Evolutionary conservation across 2,329 filamentous ascomycete species (phyloP), one percentile per base, ranked within the genome.

Genomic region (Exophiala lecanii-corni): DNA sequence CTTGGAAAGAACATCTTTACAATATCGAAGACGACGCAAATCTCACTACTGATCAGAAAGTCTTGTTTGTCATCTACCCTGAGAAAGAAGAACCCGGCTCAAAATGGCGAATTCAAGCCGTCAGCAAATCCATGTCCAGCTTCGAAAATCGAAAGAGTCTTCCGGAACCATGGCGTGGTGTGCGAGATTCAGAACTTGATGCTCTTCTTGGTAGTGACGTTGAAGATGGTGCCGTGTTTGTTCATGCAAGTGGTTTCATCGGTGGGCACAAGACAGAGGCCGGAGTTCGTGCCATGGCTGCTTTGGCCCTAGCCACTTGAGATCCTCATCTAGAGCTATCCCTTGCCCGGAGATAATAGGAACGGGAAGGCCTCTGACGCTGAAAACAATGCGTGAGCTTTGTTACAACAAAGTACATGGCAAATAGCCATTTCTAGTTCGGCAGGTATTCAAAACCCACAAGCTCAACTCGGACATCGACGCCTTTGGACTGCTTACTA

Each of bases 1-100:
- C 91, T 2, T 97, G 92, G 92, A 92, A 94, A 64, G 91, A 97
- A 60, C 92, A 98, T 65, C 75, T 98, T 13, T 97, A 95, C 70
- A 81, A 77, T 13, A 77, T 97, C 19, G 92, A 98, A 68, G 75
- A 75, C 56, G 75, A 82, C 59, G 65, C 70, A 37, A 63, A 60
- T 6, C 63, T 63, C 42, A 59, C 55, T 57, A 53, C 58, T 41
- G 59, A 63, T 49, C 66, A 79, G 30, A 77, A 79, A 56, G 81
- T 91, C 3, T 73, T 89, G 38, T 97, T 96, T 61, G 89, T 95
- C 10, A 72, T 97, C 18, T 97, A 97, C 67, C 85, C 89, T 0
- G 91, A 98, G 71, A 86, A 79, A 59, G 77, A 81, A 19, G 74
- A 76, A 33, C 78, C 81, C 34, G 84, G 78, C 52, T 75, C 84